Conservation (phyloP, 225 moss, liverwort and hornwort species). For the Asterella californica region DNA sequence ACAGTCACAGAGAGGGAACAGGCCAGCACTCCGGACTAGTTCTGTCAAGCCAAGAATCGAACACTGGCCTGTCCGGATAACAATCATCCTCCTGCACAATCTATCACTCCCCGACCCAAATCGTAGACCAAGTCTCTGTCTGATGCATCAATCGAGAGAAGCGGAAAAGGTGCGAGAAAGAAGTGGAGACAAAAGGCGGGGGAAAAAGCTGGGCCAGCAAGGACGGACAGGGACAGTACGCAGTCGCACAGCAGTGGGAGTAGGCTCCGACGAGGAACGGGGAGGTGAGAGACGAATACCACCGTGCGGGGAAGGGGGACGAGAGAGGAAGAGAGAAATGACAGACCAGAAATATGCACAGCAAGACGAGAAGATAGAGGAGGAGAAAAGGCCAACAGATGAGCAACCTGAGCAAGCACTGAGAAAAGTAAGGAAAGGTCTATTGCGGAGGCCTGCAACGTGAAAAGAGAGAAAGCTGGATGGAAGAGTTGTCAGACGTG, state of each 20-base stretch:
- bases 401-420: conserved; percentile 12
- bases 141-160: neutral
- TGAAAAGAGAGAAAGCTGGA: conserved; percentile 5
- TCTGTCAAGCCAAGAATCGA: conserved; percentile 9
- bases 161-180: conserved; percentile 15
- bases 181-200: conserved; percentile 7
- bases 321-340: neutral
- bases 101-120: conserved; percentile 13
- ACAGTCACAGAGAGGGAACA: conserved; percentile 1
- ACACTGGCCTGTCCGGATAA: conserved; percentile 1
- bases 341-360: too few species aligned
- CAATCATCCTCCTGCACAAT: conserved; percentile 9
- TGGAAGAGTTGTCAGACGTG: conserved; percentile 4
- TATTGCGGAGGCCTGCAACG: neutral
- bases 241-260: neutral
- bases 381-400: neutral
- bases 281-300: neutral
- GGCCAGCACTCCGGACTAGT: conserved; percentile 7
- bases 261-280: neutral
- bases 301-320: neutral
- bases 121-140: conserved; percentile 1
- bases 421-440: neutral
- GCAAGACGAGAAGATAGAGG: neutral
- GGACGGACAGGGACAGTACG: neutral
- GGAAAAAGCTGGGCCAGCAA: neutral